Evolutionary conservation across 2,329 filamentous ascomycete species (phyloP).

Genomic region (Myriangium duriaei): DNA sequence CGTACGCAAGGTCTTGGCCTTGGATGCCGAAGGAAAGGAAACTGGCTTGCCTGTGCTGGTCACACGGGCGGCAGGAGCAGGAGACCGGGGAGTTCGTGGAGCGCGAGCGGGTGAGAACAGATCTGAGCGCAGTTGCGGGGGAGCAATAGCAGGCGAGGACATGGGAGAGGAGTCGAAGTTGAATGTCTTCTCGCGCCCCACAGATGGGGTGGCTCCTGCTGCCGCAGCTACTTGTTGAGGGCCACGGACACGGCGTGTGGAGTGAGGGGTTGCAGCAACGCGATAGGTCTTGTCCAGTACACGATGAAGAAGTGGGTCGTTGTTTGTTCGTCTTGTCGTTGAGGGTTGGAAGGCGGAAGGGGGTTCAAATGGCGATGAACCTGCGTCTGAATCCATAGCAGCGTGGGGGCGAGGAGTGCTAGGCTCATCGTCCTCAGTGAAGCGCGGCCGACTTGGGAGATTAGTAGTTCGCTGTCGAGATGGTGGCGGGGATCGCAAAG

Average conservation of each 20-base stretch:
- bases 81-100: slow-evolving; percentile 68
- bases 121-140: slow-evolving; percentile 72
- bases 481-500: slow-evolving; percentile 20
- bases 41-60: slow-evolving; percentile 24
- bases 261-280: slow-evolving; percentile 76
- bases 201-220: slow-evolving; percentile 25
- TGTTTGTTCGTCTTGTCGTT: slow-evolving; percentile 29
- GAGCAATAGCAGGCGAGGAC: slow-evolving; percentile 55
- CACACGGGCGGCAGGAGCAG: slow-evolving; percentile 57
- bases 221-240: slow-evolving; percentile 23
- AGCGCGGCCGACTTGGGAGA: slow-evolving; percentile 1
- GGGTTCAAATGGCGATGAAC: slow-evolving; percentile 41
- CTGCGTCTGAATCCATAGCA: slow-evolving; percentile 6
- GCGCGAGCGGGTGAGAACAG: slow-evolving; percentile 47
- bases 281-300: slow-evolving; percentile 95
- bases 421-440: slow-evolving; percentile 14
- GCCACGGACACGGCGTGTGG: slow-evolving; percentile 36
- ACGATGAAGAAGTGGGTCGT: slow-evolving; percentile 75
- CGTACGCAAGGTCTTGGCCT: slow-evolving; percentile 32
- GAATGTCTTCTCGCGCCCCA: slow-evolving; percentile 5
- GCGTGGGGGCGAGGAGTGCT: slow-evolving; percentile 10
- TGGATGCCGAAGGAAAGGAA: slow-evolving; percentile 20
- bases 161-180: slow-evolving; percentile 32
- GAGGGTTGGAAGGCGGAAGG: slow-evolving; percentile 30
- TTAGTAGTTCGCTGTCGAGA: slow-evolving; percentile 16